Percentiles rank a stretch among this genome's conserved stretches.
These are phyloP conservation scores for Plasmodium berghei DNA, from an alignment of 169 alveolate species.

Conservation along the genomic window DNA sequence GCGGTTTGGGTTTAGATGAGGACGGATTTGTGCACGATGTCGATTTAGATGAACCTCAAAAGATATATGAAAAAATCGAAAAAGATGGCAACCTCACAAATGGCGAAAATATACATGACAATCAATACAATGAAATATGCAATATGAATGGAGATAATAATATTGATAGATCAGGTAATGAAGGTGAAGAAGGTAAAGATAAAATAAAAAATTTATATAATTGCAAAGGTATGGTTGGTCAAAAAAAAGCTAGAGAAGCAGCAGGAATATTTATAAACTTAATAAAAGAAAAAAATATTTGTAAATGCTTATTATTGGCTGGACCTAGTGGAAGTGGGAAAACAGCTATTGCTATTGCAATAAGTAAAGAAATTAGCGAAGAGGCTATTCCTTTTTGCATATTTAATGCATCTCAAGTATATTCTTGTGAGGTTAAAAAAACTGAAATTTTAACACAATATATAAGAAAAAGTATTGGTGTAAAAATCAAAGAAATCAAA, in stretches of 20 bases:
- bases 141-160: slow-evolving; percentile 10
- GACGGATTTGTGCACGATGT: slow-evolving; percentile 76
- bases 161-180: neutral
- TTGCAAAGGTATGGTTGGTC: slow-evolving; percentile 97
- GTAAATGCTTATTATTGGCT: slow-evolving; percentile 89
- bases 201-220: slow-evolving; percentile 45
- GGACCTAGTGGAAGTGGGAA: slow-evolving; percentile 99
- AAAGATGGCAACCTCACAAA: neutral
- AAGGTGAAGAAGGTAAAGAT: slow-evolving; percentile 1
- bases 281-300: slow-evolving; percentile 96
- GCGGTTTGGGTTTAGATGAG: slow-evolving; percentile 98
- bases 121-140: neutral
- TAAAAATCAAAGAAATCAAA: slow-evolving; percentile 97
- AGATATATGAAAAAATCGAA: slow-evolving; percentile 9
- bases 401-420: slow-evolving; percentile 76
- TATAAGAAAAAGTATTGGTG: slow-evolving; percentile 97
- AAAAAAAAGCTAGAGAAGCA: slow-evolving; percentile 99
- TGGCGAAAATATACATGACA: slow-evolving; percentile 4
- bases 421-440: slow-evolving; percentile 76
- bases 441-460: slow-evolving; percentile 77
- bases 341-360: slow-evolving; percentile 99
- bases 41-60: slow-evolving; percentile 20
- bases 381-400: slow-evolving; percentile 77
- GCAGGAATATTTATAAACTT: slow-evolving; percentile 98
- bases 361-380: slow-evolving; percentile 98